These are phyloP conservation scores for Pichia phayaonensis DNA, from an alignment of 805 yeast genomes.

Conservation along the genomic window DNA sequence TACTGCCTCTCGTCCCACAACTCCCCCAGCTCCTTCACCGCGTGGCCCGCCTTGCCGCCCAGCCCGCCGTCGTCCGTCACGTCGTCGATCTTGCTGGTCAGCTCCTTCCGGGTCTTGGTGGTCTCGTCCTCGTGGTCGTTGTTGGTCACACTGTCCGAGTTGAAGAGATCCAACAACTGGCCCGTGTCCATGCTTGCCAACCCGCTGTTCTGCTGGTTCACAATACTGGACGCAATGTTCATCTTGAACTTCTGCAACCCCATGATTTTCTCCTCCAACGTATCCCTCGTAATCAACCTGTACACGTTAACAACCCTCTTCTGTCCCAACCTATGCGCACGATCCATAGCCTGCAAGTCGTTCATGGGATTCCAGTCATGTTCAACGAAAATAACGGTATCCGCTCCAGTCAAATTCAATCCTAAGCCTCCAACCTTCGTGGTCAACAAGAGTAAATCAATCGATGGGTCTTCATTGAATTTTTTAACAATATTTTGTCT, in stretches of 20 bases:
- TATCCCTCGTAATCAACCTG: conserved; percentile 84
- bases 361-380: conserved; percentile 99
- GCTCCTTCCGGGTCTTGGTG: conserved; percentile 23
- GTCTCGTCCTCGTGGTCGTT: too few relatives aligned
- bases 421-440: conserved; percentile 99
- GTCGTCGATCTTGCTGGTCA: conserved; percentile 24
- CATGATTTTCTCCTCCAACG: conserved; percentile 96
- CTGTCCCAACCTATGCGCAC: conserved; percentile 97
- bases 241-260: conserved; percentile 95
- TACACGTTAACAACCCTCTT: conserved; percentile 97
- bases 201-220: conserved; percentile 96
- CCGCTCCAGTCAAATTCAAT: conserved; percentile 94
- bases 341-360: conserved; percentile 98
- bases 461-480: conserved; percentile 94
- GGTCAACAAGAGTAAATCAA: conserved; percentile 83
- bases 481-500: conserved; percentile 86
- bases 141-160: conserved; percentile 58
- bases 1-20: conserved; percentile 96
- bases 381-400: conserved; percentile 97
- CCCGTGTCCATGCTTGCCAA: conserved; percentile 94
- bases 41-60: conserved; percentile 78
- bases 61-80: conserved; percentile 62
- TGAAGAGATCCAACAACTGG: conserved; percentile 84
- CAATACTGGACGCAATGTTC: conserved; percentile 94
- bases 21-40: conserved; percentile 82